phyloP scores from a whole-genome alignment of 768 basidiomycete genomes.

The Pulveroboletus sp. region DNA sequence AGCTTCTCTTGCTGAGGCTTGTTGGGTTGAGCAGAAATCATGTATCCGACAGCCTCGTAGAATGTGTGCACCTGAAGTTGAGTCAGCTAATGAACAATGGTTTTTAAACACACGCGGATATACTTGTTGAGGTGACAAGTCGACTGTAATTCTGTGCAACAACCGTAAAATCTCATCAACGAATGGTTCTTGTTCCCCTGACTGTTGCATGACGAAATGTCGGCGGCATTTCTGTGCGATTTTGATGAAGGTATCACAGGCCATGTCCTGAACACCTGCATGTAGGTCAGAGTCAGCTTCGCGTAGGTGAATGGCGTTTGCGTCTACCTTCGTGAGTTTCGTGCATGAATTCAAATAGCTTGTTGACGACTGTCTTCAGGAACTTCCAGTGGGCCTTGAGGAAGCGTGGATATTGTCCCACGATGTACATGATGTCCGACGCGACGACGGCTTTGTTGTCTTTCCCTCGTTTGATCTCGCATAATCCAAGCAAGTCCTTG shows the following conservation, averaged over 20 bases:
- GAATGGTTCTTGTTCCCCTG: slow-evolving; percentile 95
- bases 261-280: slow-evolving; percentile 98
- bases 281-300: slow-evolving; percentile 6
- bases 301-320: not conserved
- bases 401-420: slow-evolving; percentile 99
- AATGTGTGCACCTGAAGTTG: slow-evolving; percentile 78
- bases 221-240: slow-evolving; percentile 98
- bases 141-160: slow-evolving; percentile 90
- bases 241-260: slow-evolving; percentile 99
- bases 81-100: slow-evolving; percentile 8
- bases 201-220: slow-evolving; percentile 98
- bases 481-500: slow-evolving; percentile 95
- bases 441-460: slow-evolving; percentile 99
- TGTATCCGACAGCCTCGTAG: slow-evolving; percentile 98
- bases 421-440: slow-evolving; percentile 97
- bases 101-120: not conserved
- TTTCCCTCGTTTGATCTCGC: slow-evolving; percentile 98
- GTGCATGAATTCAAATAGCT: slow-evolving; percentile 99
- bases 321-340: slow-evolving; percentile 90
- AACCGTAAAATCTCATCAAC: slow-evolving; percentile 94
- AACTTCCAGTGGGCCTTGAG: slow-evolving; percentile 99
- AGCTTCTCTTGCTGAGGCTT: slow-evolving; percentile 95
- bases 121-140: slow-evolving; percentile 85
- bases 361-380: slow-evolving; percentile 99
- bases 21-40: slow-evolving; percentile 99